These are phyloP conservation scores for Volvox africanus DNA, from an alignment of 139 green algal species.

Conservation along the genomic window DNA sequence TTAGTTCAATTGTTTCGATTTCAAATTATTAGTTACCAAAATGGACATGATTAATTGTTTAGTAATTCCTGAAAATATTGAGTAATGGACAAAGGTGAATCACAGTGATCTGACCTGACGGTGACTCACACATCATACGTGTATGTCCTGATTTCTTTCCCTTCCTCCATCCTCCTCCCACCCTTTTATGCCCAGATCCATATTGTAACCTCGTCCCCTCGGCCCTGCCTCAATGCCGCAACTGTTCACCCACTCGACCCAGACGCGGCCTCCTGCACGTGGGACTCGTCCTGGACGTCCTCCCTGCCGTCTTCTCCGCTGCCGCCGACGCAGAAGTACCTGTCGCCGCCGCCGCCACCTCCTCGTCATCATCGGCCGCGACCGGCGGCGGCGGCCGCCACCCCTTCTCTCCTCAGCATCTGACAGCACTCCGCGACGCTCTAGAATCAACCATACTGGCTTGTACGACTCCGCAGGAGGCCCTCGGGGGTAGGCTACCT, in stretches of 20 bases:
- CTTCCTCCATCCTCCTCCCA: not conserved
- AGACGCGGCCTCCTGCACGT: slow-evolving; percentile 47
- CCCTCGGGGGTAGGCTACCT: slow-evolving; percentile 5
- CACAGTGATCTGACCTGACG: no score
- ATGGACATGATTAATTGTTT: no score
- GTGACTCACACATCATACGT: not conserved
- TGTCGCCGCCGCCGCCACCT: not conserved
- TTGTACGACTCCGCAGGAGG: not conserved
- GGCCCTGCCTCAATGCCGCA: not conserved
- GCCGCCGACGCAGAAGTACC: slow-evolving; percentile 37
- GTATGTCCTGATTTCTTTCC: not conserved
- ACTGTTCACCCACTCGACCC: no score
- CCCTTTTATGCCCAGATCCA: not conserved
- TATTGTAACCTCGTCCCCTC: not conserved
- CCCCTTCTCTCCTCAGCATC: slow-evolving; percentile 23
- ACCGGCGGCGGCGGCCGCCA: not conserved
- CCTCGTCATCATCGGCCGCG: not conserved
- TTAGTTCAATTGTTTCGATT: no score
- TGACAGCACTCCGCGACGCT: not conserved
- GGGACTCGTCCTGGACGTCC: slow-evolving; percentile 52
- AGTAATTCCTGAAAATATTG: no score
- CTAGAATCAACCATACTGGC: not conserved
- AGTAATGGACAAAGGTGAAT: no score
- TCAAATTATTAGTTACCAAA: no score
- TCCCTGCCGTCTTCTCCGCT: slow-evolving; percentile 60